Evolutionary conservation across 2,329 filamentous ascomycete genomes (phyloP).

Genomic region (Colletotrichum sp.): DNA sequence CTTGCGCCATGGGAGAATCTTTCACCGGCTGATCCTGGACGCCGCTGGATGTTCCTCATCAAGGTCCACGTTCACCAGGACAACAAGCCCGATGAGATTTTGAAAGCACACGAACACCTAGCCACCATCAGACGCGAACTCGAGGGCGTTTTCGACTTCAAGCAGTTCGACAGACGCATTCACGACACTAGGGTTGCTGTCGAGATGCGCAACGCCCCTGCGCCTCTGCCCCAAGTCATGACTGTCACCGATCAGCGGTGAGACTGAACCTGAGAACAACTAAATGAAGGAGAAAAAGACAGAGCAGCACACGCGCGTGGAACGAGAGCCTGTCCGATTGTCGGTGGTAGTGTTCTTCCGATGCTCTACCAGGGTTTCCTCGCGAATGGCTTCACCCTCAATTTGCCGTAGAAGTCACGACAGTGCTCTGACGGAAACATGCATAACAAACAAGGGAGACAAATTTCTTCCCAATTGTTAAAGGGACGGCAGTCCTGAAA

Average conservation of each 20-base stretch:
- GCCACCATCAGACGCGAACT: slow-evolving; percentile 50
- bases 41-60: slow-evolving; percentile 61
- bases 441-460: not conserved
- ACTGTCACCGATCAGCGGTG: slow-evolving; percentile 22
- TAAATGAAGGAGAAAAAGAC: not conserved
- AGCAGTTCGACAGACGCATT: slow-evolving; percentile 54
- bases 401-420: not conserved
- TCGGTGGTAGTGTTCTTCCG: not conserved
- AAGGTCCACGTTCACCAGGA: slow-evolving; percentile 61
- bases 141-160: slow-evolving; percentile 58
- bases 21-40: slow-evolving; percentile 51
- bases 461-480: not conserved
- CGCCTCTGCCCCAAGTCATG: slow-evolving; percentile 30
- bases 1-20: slow-evolving; percentile 55
- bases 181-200: slow-evolving; percentile 56
- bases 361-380: not conserved
- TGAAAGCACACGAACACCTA: slow-evolving; percentile 59
- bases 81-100: slow-evolving; percentile 61
- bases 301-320: not conserved
- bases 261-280: not conserved
- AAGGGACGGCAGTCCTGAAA: not conserved
- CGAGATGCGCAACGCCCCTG: slow-evolving; percentile 41
- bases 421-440: not conserved
- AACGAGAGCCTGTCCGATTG: not conserved
- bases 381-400: not conserved